Evolutionary conservation across 805 yeast species (phyloP).

Genomic region (Suhomyces vadensis): DNA sequence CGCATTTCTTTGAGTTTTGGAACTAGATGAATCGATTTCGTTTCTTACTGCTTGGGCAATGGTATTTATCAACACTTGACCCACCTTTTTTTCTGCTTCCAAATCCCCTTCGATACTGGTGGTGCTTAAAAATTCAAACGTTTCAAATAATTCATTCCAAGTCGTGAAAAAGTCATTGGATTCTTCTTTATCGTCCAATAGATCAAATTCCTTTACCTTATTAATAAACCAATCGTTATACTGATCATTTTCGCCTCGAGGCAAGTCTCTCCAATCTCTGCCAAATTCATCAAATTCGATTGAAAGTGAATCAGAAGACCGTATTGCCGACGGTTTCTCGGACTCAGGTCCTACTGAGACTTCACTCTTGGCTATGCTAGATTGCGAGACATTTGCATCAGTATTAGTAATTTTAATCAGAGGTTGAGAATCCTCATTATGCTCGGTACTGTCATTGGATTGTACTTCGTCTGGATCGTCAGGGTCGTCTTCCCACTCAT

Average conservation of each 20-base stretch:
- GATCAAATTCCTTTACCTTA: conserved; percentile 17
- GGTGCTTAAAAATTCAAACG: conserved; percentile 26
- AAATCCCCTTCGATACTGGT: conserved; percentile 27
- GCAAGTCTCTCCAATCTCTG: conserved; percentile 72
- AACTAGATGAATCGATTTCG: conserved; percentile 20
- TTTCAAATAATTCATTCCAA: conserved; percentile 25
- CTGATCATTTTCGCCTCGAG: conserved; percentile 54
- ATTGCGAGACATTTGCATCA: background rate
- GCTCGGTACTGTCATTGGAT: conserved; percentile 15
- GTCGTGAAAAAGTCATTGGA: conserved; percentile 30
- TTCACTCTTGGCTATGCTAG: conserved; percentile 9
- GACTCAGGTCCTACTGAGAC: no score
- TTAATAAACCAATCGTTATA: conserved; percentile 22
- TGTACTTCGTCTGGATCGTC: conserved; percentile 9
- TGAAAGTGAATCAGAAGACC: conserved; percentile 16
- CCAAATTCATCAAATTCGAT: conserved; percentile 61
- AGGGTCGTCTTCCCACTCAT: conserved; percentile 16
- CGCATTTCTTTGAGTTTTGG: background rate
- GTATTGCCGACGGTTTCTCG: conserved; percentile 18
- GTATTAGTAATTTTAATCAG: conserved; percentile 7
- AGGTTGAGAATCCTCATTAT: conserved; percentile 18
- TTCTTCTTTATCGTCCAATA: conserved; percentile 15
- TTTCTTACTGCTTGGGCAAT: conserved; percentile 54
- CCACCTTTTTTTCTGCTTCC: conserved; percentile 23
- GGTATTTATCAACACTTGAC: conserved; percentile 46